Base-by-base conservation (phyloP, 2,329 filamentous ascomycete genomes). In the Neophaeococcomyces aloes region DNA sequence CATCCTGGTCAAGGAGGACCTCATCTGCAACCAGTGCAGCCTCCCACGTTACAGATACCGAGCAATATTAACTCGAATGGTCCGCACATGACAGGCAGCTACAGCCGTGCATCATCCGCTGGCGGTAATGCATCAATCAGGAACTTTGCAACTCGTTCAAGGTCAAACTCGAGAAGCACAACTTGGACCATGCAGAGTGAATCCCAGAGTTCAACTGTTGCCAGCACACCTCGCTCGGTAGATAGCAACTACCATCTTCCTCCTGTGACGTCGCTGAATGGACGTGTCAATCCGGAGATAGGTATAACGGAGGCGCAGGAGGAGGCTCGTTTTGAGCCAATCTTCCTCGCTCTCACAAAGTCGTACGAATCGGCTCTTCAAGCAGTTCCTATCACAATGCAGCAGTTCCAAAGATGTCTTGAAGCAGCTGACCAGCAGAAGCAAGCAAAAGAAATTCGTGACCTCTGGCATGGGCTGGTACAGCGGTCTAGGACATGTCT, bases 241-340 rank as follows among this genome's bases (percentile, higher is more conserved):
- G 86, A 94, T 56, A 15, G 30, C 5, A 86, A 84, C 0, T 93
- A 91, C 59, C 72, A 70, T 2, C 78, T 80, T 0, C 67, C 70
- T 50, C 62, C 55, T 57, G 54, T 58, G 67, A 44, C 65, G 62
- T 14, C 62, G 66, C 21, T 68, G 62, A 18, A 61, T 69, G 42
- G 66, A 69, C 69, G 73, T 32, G 71, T 72, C 33, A 70, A 70
- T 36, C 65, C 69, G 6, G 60, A 76, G 34, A 72, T 67, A 7
- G 83, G 86, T 39, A 76, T 80, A 38, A 73, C 76, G 36, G 73
- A 76, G 45, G 75, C 74, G 2, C 83, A 86, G 51, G 86, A 94
- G 50, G 86, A 94, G 54, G 74, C 76, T 13, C 74, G 80, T 21
- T 94, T 94, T 53, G 88, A 94, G 50, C 77, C 72, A 48, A 86